phyloP scores from a whole-genome alignment of 225 moss, liverwort and hornwort genomes.

The Anthoceros angustus region DNA sequence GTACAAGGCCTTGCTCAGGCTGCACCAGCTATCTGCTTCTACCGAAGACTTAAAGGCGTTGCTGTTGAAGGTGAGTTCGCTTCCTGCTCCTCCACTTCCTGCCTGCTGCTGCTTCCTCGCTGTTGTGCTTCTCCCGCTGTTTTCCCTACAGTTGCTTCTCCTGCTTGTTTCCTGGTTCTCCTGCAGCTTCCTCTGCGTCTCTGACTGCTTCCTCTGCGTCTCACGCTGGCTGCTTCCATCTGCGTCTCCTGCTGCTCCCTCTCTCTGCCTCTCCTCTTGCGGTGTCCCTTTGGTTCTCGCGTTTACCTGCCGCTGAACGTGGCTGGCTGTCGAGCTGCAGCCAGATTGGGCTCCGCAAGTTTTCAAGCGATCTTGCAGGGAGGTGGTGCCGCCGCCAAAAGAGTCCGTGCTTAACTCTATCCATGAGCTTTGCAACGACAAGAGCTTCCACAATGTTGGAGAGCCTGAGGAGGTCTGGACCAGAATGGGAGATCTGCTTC shows the following conservation, averaged over 20 bases:
- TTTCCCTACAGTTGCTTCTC: not conserved
- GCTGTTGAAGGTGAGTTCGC: not conserved
- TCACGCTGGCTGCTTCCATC: too few relatives aligned
- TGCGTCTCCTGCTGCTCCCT: too few relatives aligned
- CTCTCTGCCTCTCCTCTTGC: too few relatives aligned
- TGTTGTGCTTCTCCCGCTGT: not conserved
- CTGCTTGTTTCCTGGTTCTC: too few relatives aligned
- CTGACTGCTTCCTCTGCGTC: too few relatives aligned
- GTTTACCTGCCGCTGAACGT: too few relatives aligned
- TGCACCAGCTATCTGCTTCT: not conserved
- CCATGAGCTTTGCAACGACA: conserved; percentile 15
- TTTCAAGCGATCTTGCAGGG: not conserved
- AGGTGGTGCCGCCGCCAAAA: conserved; percentile 12
- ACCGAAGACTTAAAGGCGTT: conserved; percentile 25
- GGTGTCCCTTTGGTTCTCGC: too few relatives aligned
- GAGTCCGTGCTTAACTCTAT: conserved; percentile 11
- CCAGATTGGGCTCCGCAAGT: too few relatives aligned
- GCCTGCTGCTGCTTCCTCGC: not conserved
- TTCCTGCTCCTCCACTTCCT: not conserved
- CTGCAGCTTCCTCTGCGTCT: too few relatives aligned
- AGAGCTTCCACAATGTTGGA: not conserved
- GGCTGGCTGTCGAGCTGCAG: too few relatives aligned
- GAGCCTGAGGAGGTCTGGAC: conserved; percentile 33
- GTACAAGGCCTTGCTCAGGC: conserved; percentile 23
- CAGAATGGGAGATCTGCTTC: conserved; percentile 64